These are phyloP conservation scores for Hypoxylon fuscum DNA, from an alignment of 495 filamentous ascomycete genomes.

Conservation along the genomic window DNA sequence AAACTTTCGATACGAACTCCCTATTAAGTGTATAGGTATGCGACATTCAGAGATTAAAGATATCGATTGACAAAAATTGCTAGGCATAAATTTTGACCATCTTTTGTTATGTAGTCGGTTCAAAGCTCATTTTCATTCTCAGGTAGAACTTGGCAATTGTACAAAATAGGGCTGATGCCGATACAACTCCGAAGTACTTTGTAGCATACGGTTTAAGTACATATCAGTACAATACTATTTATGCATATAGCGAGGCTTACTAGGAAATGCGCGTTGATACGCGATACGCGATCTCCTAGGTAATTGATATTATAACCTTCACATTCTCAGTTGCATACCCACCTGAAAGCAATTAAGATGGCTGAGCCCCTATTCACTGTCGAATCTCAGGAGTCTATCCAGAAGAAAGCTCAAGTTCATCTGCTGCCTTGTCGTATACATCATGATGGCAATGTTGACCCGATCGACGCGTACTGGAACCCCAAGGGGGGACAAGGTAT, in stretches of 20 bases:
- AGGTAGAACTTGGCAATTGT: too few relatives aligned
- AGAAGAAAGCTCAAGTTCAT: constrained; percentile 70
- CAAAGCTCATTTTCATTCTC: too few relatives aligned
- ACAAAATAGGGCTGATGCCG: too few relatives aligned
- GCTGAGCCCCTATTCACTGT: constrained; percentile 24
- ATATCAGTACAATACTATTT: too few relatives aligned
- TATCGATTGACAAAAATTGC: too few relatives aligned
- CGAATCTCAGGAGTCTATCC: constrained; percentile 23
- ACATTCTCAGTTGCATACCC: background rate
- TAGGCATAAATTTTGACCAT: too few relatives aligned
- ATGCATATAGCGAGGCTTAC: background rate
- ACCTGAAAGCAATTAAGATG: constrained; percentile 21
- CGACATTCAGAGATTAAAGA: too few relatives aligned
- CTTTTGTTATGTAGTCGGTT: too few relatives aligned
- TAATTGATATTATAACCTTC: constrained; percentile 20
- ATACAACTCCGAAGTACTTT: too few relatives aligned
- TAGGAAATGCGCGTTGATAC: background rate
- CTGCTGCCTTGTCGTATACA: constrained; percentile 86
- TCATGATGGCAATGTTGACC: constrained; percentile 75
- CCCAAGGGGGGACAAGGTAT: constrained; percentile 55
- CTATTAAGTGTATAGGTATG: too few relatives aligned
- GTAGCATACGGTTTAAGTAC: too few relatives aligned
- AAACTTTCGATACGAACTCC: too few relatives aligned
- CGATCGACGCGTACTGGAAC: constrained; percentile 76
- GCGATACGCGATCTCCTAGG: constrained; percentile 7